Evolutionary conservation across 805 yeast species (phyloP).

Genomic region (Ogataea saltuana): DNA sequence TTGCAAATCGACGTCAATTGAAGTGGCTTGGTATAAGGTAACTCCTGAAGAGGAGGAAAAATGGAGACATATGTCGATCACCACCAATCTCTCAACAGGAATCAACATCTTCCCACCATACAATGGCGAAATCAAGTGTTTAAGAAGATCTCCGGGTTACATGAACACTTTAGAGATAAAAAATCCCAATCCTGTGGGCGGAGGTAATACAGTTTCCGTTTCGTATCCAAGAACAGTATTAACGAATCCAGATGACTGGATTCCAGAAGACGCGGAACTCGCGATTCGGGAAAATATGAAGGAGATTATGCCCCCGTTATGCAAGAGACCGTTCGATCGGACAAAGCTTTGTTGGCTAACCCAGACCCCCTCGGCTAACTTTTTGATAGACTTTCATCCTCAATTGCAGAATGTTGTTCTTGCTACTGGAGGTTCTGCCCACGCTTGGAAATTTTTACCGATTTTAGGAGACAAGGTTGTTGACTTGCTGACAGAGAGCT

Average conservation of each 20-base stretch:
- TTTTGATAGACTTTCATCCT: conserved; percentile 29
- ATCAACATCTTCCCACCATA: conserved; percentile 32
- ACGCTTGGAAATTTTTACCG: conserved; percentile 33
- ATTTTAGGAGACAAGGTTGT: conserved; percentile 30
- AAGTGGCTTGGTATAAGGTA: conserved; percentile 30
- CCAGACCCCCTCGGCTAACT: conserved; percentile 28
- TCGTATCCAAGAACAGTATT: conserved; percentile 29
- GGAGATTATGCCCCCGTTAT: conserved; percentile 28
- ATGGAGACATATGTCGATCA: conserved; percentile 31
- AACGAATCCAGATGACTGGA: conserved; percentile 27
- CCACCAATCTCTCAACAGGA: conserved; percentile 32
- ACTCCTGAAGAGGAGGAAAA: conserved; percentile 25
- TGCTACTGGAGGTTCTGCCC: conserved; percentile 33
- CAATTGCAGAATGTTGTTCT: conserved; percentile 22
- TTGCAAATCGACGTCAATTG: conserved; percentile 23
- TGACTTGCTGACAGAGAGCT: conserved; percentile 22
- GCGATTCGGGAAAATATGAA: conserved; percentile 23
- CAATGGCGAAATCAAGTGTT: conserved; percentile 29
- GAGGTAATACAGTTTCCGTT: conserved; percentile 6
- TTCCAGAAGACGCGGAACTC: conserved; percentile 29
- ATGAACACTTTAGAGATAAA: conserved; percentile 22
- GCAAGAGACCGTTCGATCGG: conserved; percentile 27
- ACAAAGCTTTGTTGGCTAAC: conserved; percentile 32
- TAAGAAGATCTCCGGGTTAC: conserved; percentile 32
- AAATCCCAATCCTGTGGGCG: conserved; percentile 22